Conservation (phyloP, 2,329 filamentous ascomycete species). For the Claviceps monticola region DNA sequence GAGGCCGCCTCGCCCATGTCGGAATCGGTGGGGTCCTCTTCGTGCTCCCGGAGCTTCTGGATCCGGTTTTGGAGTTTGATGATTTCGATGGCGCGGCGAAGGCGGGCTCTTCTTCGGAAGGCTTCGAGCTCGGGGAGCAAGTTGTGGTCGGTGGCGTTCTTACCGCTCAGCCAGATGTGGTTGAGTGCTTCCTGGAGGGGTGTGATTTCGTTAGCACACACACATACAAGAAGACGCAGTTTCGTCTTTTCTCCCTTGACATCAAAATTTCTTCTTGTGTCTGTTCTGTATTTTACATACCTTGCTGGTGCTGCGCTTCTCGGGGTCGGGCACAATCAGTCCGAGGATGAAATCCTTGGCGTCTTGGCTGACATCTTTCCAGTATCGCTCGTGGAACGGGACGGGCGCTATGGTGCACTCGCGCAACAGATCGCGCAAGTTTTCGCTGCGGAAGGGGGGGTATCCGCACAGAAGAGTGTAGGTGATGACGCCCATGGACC, state of each 20-base stretch:
- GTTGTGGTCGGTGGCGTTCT: conserved; percentile 90
- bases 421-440: conserved; percentile 80
- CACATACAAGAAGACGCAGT: not conserved
- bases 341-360: conserved; percentile 86
- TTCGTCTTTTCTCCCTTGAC: not conserved
- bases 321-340: conserved; percentile 66
- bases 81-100: conserved; percentile 87
- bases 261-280: not conserved
- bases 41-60: conserved; percentile 83
- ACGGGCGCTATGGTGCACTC: conserved; percentile 77
- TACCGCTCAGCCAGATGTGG: conserved; percentile 81
- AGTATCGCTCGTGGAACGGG: conserved; percentile 94
- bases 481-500: conserved; percentile 96
- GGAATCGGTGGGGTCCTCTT: conserved; percentile 67
- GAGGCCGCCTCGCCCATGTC: conserved; percentile 48
- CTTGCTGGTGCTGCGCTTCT: conserved; percentile 63
- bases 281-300: conserved; percentile 28
- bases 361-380: conserved; percentile 91
- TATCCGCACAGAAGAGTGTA: conserved; percentile 97
- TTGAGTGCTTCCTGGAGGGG: conserved; percentile 52
- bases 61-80: conserved; percentile 95
- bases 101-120: conserved; percentile 81
- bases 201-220: not conserved
- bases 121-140: conserved; percentile 84
- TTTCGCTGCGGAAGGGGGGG: conserved; percentile 94